Evolutionary conservation across 2,329 filamentous ascomycete species (phyloP).

Genomic region (Arthrobotrys entomopaga): DNA sequence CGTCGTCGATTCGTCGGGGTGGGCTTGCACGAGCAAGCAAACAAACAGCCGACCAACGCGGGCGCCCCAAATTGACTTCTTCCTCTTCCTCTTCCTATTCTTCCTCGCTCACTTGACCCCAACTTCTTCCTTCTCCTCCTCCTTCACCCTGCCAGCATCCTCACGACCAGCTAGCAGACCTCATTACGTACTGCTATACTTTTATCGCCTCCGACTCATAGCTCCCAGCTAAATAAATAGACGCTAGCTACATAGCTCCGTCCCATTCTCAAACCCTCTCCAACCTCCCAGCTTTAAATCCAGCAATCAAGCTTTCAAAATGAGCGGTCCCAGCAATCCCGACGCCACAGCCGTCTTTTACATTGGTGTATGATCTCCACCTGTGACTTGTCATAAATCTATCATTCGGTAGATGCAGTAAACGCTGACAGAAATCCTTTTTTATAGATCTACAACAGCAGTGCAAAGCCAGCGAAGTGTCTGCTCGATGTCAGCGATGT

Average conservation of each 20-base stretch:
- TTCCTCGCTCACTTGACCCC: conserved; percentile 1
- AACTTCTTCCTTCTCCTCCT: conserved; percentile 6
- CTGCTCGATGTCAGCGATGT: conserved; percentile 41
- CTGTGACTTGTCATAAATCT: neutral
- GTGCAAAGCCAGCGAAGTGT: conserved; percentile 28
- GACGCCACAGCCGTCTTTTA: conserved; percentile 47
- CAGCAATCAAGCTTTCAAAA: conserved; percentile 2
- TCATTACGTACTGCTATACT: conserved; percentile 8
- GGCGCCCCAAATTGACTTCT: neutral
- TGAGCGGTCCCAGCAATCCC: conserved; percentile 19
- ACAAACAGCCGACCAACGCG: conserved; percentile 1
- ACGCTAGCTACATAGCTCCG: neutral
- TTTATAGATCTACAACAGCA: conserved; percentile 39
- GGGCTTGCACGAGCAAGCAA: neutral
- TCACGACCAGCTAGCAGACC: neutral
- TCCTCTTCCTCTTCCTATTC: neutral
- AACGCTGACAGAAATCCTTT: neutral
- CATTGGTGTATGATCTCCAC: conserved; percentile 31
- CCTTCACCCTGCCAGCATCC: neutral
- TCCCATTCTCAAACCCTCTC: conserved; percentile 12
- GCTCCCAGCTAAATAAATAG: conserved; percentile 3
- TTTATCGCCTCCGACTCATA: conserved; percentile 1
- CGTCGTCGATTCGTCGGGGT: no score
- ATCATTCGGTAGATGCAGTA: neutral
- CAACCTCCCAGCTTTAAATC: conserved; percentile 10